phyloP scores from a whole-genome alignment of 352 stramenopile species.

The Pythium plurisporium region DNA sequence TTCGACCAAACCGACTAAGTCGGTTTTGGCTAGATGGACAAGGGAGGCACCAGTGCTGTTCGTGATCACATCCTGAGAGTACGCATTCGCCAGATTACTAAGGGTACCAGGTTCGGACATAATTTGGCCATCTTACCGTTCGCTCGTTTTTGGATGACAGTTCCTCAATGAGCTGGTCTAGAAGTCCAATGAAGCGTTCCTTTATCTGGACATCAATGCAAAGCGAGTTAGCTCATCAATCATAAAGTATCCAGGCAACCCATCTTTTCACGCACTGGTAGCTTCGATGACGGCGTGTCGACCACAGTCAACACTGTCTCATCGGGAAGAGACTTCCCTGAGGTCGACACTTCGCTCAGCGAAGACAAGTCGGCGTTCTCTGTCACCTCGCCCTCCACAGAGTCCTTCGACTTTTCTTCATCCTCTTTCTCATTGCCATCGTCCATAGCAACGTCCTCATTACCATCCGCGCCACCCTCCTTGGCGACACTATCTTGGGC shows the following conservation, averaged over 20 bases:
- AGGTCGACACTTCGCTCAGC: not conserved
- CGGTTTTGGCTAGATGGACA: conserved; percentile 70
- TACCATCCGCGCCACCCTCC: not conserved
- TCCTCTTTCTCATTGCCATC: not conserved
- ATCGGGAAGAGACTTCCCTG: not conserved
- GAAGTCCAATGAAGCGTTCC: conserved; percentile 49
- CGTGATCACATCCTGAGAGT: conserved; percentile 54
- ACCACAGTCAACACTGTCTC: not conserved
- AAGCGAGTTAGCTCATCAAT: too few relatives aligned
- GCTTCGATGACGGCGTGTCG: not conserved
- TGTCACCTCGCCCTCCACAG: not conserved
- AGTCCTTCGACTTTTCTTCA: not conserved
- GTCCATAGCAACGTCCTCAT: conserved; percentile 4
- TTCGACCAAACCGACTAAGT: conserved; percentile 57
- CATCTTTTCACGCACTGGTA: conserved; percentile 12
- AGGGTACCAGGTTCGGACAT: not conserved
- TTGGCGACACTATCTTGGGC: not conserved
- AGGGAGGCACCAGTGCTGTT: conserved; percentile 72
- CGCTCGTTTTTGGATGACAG: conserved; percentile 55
- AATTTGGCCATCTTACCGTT: conserved; percentile 21
- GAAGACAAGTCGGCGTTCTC: not conserved
- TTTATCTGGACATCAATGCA: conserved; percentile 26
- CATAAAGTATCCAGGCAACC: too few relatives aligned
- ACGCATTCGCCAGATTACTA: too few relatives aligned
- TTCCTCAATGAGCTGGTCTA: conserved; percentile 57